Conservation (phyloP, 441 rosid species). For the Cnidoscolus chayamansa region DNA sequence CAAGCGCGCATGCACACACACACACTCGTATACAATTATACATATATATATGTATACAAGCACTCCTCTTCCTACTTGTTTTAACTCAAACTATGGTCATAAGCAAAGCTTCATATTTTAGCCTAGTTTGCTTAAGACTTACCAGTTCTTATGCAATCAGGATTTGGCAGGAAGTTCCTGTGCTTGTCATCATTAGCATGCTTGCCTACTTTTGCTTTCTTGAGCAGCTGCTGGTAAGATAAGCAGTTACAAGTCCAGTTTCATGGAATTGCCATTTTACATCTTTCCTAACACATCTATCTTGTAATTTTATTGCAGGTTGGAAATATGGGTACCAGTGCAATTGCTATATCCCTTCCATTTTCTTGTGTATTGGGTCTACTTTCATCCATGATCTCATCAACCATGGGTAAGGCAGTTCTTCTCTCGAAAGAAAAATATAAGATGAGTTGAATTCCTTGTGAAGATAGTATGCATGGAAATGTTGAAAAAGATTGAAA, state of each 20-base stretch:
- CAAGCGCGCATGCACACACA: too few relatives aligned
- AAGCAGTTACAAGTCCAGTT: slow-evolving; percentile 7
- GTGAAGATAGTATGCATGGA: not conserved
- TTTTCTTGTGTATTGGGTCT: slow-evolving; percentile 88
- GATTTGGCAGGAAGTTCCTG: slow-evolving; percentile 92
- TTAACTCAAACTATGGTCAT: not conserved
- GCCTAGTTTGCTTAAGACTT: slow-evolving; percentile 7
- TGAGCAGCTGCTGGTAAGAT: slow-evolving; percentile 85
- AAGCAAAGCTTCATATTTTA: not conserved
- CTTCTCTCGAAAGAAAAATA: not conserved
- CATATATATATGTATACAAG: too few relatives aligned
- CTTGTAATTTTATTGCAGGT: slow-evolving; percentile 40
- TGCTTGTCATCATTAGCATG: slow-evolving; percentile 88
- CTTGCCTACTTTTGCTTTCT: slow-evolving; percentile 96
- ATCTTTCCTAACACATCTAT: slow-evolving; percentile 4
- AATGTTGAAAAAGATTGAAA: not conserved
- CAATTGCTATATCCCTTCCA: slow-evolving; percentile 88
- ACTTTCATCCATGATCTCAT: slow-evolving; percentile 78
- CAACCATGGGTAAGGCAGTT: slow-evolving; percentile 79
- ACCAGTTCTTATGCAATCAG: slow-evolving; percentile 36
- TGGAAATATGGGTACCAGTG: slow-evolving; percentile 68
- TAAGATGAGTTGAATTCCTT: not conserved
- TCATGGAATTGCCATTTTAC: slow-evolving; percentile 14
- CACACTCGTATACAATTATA: too few relatives aligned
- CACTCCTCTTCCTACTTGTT: too few relatives aligned